Base-by-base conservation (phyloP, 768 basidiomycete species). In the Chalciporus chontae region DNA sequence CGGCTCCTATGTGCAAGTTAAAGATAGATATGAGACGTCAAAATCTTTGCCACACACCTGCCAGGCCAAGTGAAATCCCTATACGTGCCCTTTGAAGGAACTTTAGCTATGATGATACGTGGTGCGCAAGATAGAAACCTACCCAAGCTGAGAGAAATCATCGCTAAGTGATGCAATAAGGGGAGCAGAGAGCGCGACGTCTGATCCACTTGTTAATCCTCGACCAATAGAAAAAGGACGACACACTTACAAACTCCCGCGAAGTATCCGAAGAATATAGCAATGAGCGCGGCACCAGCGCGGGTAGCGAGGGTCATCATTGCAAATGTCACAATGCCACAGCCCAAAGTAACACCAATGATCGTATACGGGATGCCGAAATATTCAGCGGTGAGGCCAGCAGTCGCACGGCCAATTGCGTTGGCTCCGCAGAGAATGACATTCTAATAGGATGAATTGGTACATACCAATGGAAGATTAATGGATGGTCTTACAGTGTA, bases 71-170 rank as follows among this genome's bases (percentile, higher is more conserved):
- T 46, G 72, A 74, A 24, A 81, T 70, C 13, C 79, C 77, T 54
- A 83, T 62, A 3, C 78, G 64, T 29, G 66, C 56, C 23, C 66
- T 68, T 36, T 19, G 3, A 13, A 11, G 31, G 14, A 10, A 26
- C n/a, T 18, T 43, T 29, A 50, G 48, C 19, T 5, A 2, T 13
- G 0, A 14, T 24, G 13, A 31, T 5, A 5, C 17, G 23, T 14
- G 23, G 19, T 5, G 4, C 14, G 37, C 6, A 21, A 39, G 11
- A 21, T 0, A 15, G 14, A 15, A 19, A 52, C 69, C 13, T 46
- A 69, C 36, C 81, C 82, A 23, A 82, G 75, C 58, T 84, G 80
- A 5, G 71, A 64, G 39, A 75, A 65, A 24, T 73, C 69, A 8
- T 62, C 58, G 2, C 80, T 73, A 23, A 79, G 63, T 8, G 62